Base-by-base conservation (phyloP, 208 protist genomes). In the Acanthamoeba lugdunensis region DNA sequence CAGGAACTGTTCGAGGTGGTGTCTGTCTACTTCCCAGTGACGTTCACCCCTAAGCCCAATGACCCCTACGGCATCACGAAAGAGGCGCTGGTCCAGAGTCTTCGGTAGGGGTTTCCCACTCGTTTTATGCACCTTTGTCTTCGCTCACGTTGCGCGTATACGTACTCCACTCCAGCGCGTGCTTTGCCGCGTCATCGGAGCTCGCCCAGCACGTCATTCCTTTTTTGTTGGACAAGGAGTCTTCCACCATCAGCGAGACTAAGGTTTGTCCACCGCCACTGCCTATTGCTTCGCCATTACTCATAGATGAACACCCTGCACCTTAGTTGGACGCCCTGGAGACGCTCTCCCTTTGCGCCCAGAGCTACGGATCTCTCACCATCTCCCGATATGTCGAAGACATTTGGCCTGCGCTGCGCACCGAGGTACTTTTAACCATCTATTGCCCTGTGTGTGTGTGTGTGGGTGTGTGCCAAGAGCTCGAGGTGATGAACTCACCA, bases 21-120 rank as follows among this genome's bases (percentile, higher is more conserved):
- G 33, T 94, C 82, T 2, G 94, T 91, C 58, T 96, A 96, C 30
- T 96, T 94, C 54, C 95, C 95, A 45, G 94, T 96, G 30, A 94
- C 94, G 41, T 96, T 96, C 87, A 95, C 90, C 45, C 94, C 95
- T 14, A 95, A 95, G 75, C 58, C 90, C 61, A 73, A 82, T 33
- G 93, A 95, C 75, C 95, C 95, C 41, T 92, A 92, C 52, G 54
- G 63, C 23, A 96, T 96, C 54, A 95, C 91, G 2, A 95, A 88
- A 75, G 95, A 95, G 25, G 94, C 84, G 41, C 84, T 96, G 21
- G 50, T 63, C 48, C 63, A 91, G 3, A 75, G n/a, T 18, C 37
- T 91, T 8, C 5, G 63, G 82, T 90, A 90, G 25, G 8, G 6
- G 13, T 75, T 16, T 16, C 21, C 1, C 14, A 33, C 54, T 16